Percentiles rank a stretch among this genome's conserved stretches.
Evolutionary conservation across 441 rosid species (phyloP).

Genomic region (Syzygium syzygioides): DNA sequence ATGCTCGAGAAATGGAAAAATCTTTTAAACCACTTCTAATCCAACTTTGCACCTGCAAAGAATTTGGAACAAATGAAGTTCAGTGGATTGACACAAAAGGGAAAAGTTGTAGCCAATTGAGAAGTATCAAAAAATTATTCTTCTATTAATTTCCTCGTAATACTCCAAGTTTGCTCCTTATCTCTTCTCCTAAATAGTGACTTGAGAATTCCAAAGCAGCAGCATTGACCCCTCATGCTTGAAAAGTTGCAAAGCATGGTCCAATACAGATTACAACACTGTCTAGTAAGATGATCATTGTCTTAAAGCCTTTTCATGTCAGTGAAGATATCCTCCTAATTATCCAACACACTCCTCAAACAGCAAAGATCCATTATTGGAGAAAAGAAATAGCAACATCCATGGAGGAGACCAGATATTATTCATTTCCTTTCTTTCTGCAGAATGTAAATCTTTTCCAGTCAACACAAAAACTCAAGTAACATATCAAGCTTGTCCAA

Average conservation of each 20-base stretch:
- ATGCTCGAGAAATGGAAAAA: conserved; percentile 91
- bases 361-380: not conserved
- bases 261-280: not conserved
- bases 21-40: conserved; percentile 79
- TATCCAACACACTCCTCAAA: not conserved
- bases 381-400: not conserved
- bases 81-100: not conserved
- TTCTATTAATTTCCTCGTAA: not conserved
- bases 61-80: conserved; percentile 9
- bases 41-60: conserved; percentile 86
- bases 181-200: not conserved
- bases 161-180: not conserved
- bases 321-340: not conserved
- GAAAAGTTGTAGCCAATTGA: not conserved
- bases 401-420: not conserved
- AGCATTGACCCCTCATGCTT: not conserved
- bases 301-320: not conserved
- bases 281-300: not conserved
- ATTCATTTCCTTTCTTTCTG: not conserved
- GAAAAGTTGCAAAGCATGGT: not conserved
- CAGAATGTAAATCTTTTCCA: not conserved
- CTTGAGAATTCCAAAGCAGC: not conserved
- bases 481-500: not conserved
- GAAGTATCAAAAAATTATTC: not conserved
- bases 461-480: not conserved